A percentile compares a stretch with the other conserved stretches of the same genome.
Conservation (phyloP, 495 filamentous ascomycete species). For the Penicillium tannophilum region DNA sequence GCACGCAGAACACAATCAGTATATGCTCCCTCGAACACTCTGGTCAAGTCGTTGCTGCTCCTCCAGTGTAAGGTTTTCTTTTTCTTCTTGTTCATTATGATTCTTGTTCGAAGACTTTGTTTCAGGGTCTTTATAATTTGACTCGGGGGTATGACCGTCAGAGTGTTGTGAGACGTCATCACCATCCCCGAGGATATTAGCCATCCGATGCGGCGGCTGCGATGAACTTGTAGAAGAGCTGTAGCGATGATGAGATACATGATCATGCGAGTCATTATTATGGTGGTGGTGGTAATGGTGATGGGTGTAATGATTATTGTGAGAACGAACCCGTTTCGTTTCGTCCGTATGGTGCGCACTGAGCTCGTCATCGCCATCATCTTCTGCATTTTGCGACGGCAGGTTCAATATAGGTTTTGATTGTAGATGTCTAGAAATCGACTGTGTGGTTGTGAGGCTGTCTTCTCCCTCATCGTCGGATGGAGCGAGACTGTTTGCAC, state of each 20-base stretch:
- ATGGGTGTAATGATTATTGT: constrained; percentile 29
- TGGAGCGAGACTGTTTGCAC: constrained; percentile 42
- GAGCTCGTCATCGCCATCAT: constrained; percentile 56
- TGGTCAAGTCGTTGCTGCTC: constrained; percentile 35
- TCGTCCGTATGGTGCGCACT: constrained; percentile 36
- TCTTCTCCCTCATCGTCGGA: constrained; percentile 43
- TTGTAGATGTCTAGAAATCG: constrained; percentile 3
- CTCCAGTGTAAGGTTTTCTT: constrained; percentile 24
- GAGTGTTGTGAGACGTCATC: constrained; percentile 27
- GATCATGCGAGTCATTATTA: constrained; percentile 16
- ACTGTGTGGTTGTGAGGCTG: constrained; percentile 7
- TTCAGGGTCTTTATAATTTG: not conserved
- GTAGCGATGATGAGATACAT: constrained; percentile 21
- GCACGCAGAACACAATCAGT: constrained; percentile 18
- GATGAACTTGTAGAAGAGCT: constrained; percentile 18
- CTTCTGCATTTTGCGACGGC: constrained; percentile 42
- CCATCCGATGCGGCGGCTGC: constrained; percentile 41
- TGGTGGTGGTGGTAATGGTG: constrained; percentile 29
- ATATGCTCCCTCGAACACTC: constrained; percentile 43
- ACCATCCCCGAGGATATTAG: constrained; percentile 45
- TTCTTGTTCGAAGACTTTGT: not conserved
- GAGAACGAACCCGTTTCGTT: constrained; percentile 26
- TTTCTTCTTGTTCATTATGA: constrained; percentile 14
- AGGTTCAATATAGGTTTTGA: constrained; percentile 16
- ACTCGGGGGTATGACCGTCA: constrained; percentile 11